Evolutionary conservation across 2,329 filamentous ascomycete genomes (phyloP).

Genomic region (Sphaerulina populicola): DNA sequence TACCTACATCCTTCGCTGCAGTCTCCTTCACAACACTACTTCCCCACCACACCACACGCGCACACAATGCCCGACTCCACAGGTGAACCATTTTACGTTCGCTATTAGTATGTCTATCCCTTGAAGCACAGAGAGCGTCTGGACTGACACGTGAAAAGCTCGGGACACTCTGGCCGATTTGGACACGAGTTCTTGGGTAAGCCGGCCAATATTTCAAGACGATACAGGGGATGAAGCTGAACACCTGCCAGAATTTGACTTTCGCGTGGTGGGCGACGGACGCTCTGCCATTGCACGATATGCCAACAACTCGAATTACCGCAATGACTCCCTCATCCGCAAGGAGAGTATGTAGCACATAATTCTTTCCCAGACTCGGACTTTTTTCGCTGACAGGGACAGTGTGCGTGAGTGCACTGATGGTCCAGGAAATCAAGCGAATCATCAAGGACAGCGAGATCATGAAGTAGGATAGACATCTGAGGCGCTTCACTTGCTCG

Average conservation of each 20-base stretch:
- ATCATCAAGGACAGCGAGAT: slow-evolving; percentile 98
- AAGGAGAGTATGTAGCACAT: slow-evolving; percentile 76
- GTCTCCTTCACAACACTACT: neutral
- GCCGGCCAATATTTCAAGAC: slow-evolving; percentile 13
- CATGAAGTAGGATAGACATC: slow-evolving; percentile 60
- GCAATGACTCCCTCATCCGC: slow-evolving; percentile 94
- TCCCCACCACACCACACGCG: neutral
- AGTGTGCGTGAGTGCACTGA: slow-evolving; percentile 93
- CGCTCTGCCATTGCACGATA: slow-evolving; percentile 90
- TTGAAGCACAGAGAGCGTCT: neutral
- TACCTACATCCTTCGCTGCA: neutral
- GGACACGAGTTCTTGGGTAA: slow-evolving; percentile 95
- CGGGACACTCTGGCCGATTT: slow-evolving; percentile 92
- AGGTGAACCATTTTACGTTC: slow-evolving; percentile 83
- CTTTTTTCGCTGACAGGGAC: slow-evolving; percentile 3
- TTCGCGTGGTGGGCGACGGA: slow-evolving; percentile 84
- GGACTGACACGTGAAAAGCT: slow-evolving; percentile 49
- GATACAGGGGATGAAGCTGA: slow-evolving; percentile 6
- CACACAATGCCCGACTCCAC: slow-evolving; percentile 46
- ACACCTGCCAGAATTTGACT: slow-evolving; percentile 71
- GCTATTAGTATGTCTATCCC: slow-evolving; percentile 73
- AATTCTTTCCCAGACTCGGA: slow-evolving; percentile 7
- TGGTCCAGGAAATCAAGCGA: slow-evolving; percentile 90
- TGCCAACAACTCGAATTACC: slow-evolving; percentile 98
- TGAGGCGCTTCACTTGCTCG: neutral